phyloP scores from a whole-genome alignment of 176 grass and related monocot species.

The Stipa capillata region DNA sequence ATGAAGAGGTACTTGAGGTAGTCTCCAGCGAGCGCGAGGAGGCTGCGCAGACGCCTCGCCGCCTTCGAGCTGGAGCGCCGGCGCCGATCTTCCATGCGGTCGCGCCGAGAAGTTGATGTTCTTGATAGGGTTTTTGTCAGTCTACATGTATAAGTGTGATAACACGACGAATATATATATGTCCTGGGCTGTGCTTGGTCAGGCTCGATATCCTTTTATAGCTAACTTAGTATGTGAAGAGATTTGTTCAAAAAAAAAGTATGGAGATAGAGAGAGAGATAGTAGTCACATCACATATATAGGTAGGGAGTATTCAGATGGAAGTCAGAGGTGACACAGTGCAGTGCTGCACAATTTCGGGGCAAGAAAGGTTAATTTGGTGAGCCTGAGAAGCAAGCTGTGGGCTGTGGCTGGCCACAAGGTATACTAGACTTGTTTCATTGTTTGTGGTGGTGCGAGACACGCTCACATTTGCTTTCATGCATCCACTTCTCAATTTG shows the following conservation, averaged over 20 bases:
- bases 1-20: slow-evolving; percentile 58
- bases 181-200: slow-evolving; percentile 8
- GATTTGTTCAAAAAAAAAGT: too few species aligned
- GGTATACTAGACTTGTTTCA: background rate
- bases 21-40: slow-evolving; percentile 17
- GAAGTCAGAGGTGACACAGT: slow-evolving; percentile 24
- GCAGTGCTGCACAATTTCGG: slow-evolving; percentile 35
- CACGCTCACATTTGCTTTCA: background rate
- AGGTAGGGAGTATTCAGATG: too few species aligned
- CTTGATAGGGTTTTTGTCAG: background rate
- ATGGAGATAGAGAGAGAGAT: background rate
- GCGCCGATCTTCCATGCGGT: background rate
- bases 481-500: background rate
- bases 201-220: slow-evolving; percentile 26
- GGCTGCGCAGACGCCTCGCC: slow-evolving; percentile 18
- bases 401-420: too few species aligned
- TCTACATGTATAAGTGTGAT: background rate
- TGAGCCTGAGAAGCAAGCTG: slow-evolving; percentile 37
- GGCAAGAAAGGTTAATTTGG: slow-evolving; percentile 36
- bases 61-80: background rate
- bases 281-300: too few species aligned
- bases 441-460: slow-evolving; percentile 12
- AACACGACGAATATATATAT: slow-evolving; percentile 17
- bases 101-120: background rate
- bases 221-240: too few species aligned